These are phyloP conservation scores for Globisporangium cystogenes DNA, from an alignment of 352 stramenopile genomes.

Conservation along the genomic window DNA sequence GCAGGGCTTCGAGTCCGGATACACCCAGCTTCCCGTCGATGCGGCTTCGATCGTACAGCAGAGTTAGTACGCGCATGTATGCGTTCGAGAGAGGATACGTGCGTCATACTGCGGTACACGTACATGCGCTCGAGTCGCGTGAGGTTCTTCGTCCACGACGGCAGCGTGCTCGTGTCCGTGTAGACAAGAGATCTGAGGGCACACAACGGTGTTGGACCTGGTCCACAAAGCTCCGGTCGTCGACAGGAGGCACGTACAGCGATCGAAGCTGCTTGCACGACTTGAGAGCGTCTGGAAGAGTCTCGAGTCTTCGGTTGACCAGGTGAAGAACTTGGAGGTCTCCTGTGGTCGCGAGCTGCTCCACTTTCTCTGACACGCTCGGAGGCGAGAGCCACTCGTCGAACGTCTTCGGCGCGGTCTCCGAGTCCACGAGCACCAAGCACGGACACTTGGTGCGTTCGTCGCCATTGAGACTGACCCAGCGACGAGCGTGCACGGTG, in stretches of 20 bases:
- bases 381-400: conserved; percentile 24
- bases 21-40: conserved; percentile 11
- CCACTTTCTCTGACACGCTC: conserved; percentile 25
- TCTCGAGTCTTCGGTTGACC: conserved; percentile 23
- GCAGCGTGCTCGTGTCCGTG: conserved; percentile 26
- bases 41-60: conserved; percentile 1
- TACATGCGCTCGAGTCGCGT: conserved; percentile 29
- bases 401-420: conserved; percentile 6
- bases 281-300: conserved; percentile 21
- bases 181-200: conserved; percentile 32
- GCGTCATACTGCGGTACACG: too few relatives aligned
- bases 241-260: conserved; percentile 15
- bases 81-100: too few relatives aligned
- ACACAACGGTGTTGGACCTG: neutral
- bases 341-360: conserved; percentile 16
- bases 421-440: conserved; percentile 7
- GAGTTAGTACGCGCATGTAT: neutral
- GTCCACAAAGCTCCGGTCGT: too few relatives aligned
- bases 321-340: conserved; percentile 26
- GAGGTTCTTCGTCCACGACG: conserved; percentile 27
- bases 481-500: conserved; percentile 5
- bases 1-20: conserved; percentile 9
- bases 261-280: conserved; percentile 23
- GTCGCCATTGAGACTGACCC: conserved; percentile 8
- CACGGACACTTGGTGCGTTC: conserved; percentile 12